Conservation (phyloP, 306 rosid genomes). For the Dicorynia guianensis region DNA sequence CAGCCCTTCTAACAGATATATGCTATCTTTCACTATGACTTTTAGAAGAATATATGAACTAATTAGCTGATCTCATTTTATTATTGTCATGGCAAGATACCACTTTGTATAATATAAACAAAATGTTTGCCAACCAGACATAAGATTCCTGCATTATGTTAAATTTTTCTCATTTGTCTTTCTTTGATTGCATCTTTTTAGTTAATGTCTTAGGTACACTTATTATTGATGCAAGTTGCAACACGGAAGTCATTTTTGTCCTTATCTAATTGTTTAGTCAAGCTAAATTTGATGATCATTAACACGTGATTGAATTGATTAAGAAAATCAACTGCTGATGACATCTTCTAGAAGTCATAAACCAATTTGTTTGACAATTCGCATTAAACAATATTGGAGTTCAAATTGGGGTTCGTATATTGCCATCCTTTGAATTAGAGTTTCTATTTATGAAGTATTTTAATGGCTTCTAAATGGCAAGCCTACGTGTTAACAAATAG, state of each 20-base stretch:
- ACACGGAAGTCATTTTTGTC: background rate
- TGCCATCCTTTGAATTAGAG: background rate
- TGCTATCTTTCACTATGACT: background rate
- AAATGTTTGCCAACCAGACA: too few relatives aligned
- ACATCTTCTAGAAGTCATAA: too few relatives aligned
- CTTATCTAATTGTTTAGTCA: background rate
- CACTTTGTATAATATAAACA: background rate
- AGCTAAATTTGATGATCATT: too few relatives aligned
- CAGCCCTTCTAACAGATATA: background rate
- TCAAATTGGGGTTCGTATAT: background rate
- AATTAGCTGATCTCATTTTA: background rate
- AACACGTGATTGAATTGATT: too few relatives aligned
- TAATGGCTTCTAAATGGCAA: background rate
- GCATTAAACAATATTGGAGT: too few relatives aligned
- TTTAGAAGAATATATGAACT: background rate
- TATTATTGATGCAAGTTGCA: background rate
- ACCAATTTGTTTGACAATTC: too few relatives aligned
- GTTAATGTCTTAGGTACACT: background rate
- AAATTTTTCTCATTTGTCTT: background rate
- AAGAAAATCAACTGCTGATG: too few relatives aligned
- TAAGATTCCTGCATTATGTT: background rate
- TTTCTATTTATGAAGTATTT: background rate
- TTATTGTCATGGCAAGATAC: background rate
- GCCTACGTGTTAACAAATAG: background rate
- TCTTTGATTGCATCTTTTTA: background rate